These are phyloP conservation scores for Schoenoplectus triqueter DNA, from an alignment of 202 grass and related monocot species.

Conservation along the genomic window DNA sequence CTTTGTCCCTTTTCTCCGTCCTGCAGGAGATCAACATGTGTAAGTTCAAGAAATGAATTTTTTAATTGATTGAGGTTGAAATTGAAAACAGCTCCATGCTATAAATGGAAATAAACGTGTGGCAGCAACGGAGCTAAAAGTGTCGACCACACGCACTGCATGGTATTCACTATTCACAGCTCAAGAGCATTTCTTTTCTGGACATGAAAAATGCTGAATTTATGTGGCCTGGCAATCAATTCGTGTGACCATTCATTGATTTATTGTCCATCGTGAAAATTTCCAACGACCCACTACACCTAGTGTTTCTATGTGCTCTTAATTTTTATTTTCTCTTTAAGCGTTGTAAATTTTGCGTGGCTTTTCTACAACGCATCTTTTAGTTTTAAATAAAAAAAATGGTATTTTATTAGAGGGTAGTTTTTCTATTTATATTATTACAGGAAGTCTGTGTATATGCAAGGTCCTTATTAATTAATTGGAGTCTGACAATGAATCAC, in stretches of 20 bases:
- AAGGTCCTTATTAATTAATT: too few relatives aligned
- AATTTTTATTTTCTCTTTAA: too few relatives aligned
- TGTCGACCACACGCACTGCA: constrained; percentile 27
- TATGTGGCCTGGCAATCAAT: not conserved
- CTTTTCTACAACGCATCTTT: too few relatives aligned
- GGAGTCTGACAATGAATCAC: too few relatives aligned
- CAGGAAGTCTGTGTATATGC: too few relatives aligned
- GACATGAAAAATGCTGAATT: not conserved
- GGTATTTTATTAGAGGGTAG: too few relatives aligned
- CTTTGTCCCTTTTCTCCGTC: too few relatives aligned
- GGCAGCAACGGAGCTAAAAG: not conserved
- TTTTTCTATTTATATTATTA: too few relatives aligned
- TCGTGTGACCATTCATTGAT: not conserved
- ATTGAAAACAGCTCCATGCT: not conserved
- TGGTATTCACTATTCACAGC: not conserved
- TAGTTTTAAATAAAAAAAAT: too few relatives aligned
- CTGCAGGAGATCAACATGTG: not conserved
- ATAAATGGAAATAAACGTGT: not conserved
- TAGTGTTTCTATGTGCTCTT: too few relatives aligned
- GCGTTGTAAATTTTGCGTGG: too few relatives aligned
- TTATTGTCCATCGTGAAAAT: not conserved
- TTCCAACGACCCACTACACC: too few relatives aligned
- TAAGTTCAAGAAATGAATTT: not conserved
- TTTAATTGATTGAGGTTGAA: not conserved
- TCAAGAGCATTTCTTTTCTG: not conserved